Conservation (phyloP, 768 basidiomycete species). For the Lepiota brunneoincarnata region DNA sequence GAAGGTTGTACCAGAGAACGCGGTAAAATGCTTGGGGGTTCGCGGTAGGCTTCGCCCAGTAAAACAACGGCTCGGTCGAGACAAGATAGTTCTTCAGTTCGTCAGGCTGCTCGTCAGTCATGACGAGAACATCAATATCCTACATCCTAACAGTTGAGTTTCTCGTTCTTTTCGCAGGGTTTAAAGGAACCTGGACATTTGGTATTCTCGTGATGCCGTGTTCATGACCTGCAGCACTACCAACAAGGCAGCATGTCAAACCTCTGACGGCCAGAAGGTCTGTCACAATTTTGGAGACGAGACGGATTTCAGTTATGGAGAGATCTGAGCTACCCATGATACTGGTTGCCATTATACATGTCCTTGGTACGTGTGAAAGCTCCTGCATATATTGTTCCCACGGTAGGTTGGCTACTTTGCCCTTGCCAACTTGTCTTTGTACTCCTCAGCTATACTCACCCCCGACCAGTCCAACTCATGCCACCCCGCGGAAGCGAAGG, state of each 20-base stretch:
- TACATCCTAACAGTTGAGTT: neutral
- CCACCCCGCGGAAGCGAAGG: slow-evolving; percentile 59
- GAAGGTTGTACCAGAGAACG: slow-evolving; percentile 16
- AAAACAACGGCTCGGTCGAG: slow-evolving; percentile 1
- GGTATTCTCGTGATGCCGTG: slow-evolving; percentile 9
- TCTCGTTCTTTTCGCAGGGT: neutral
- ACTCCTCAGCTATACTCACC: no score
- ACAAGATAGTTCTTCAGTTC: slow-evolving; percentile 12
- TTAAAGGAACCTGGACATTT: slow-evolving; percentile 1
- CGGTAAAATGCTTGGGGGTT: slow-evolving; percentile 10
- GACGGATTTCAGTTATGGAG: slow-evolving; percentile 6
- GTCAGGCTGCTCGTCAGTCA: slow-evolving; percentile 6
- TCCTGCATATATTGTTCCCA: slow-evolving; percentile 9
- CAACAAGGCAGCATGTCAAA: slow-evolving; percentile 11
- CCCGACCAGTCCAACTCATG: slow-evolving; percentile 25
- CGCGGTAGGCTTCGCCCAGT: slow-evolving; percentile 11
- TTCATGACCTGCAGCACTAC: slow-evolving; percentile 11
- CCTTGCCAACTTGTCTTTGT: slow-evolving; percentile 14
- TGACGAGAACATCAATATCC: slow-evolving; percentile 18
- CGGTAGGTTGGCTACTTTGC: slow-evolving; percentile 13
- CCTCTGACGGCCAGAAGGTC: slow-evolving; percentile 1
- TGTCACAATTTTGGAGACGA: neutral
- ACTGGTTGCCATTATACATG: no score
- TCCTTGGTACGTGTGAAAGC: slow-evolving; percentile 23
- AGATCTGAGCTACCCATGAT: neutral